Evolutionary conservation across 768 basidiomycete genomes (phyloP), one percentile per base, ranked within the genome.

Genomic region (Mycena pura): DNA sequence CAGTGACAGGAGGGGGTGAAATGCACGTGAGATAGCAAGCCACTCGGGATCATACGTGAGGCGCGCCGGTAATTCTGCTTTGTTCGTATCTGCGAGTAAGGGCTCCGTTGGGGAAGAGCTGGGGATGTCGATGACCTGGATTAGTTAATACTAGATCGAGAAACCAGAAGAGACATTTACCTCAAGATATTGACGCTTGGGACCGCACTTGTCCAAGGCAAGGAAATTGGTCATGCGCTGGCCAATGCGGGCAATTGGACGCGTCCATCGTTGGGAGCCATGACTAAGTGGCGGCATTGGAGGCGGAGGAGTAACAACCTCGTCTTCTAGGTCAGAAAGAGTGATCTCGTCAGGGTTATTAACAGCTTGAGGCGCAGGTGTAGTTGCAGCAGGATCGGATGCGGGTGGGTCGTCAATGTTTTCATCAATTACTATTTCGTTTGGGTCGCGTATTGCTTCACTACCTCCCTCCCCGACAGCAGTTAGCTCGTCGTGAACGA

Each of bases 1-100:
- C 7, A 82, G 82, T 2, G 91, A 89, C 62, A 98, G 83, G 76
- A 84, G 90, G 0, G 89, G 88, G 64, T 95, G 86, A 66, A 96
- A 91, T 0, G 93, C 94, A 9, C 92, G 90, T 8, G 87, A 88
- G 69, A 99, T 95, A 0, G 95, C 95, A 41, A 99, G 86, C 97
- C 97, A 99, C 72, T 95, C 88, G 1, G 89, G 88, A 69, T 98
- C 95, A 74, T 85, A 97, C 8, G 83, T 81, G 27, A 98, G 60
- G 7, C 64, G 69, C 2, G 66, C 65, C 6, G 83, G 80, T 3
- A 41, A 24, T 3, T 14, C 8, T 2, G 52, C 38, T 13, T 57
- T 52, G 21, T 41, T 32, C 28, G 54, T 55, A 28, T 24, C 40
- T 15, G 34, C 21, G 41, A 13, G 13, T 8, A 29, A 24, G 5